These are phyloP conservation scores for Penicillium oxalicum DNA, from an alignment of 2,329 filamentous ascomycete genomes.

Conservation along the genomic window DNA sequence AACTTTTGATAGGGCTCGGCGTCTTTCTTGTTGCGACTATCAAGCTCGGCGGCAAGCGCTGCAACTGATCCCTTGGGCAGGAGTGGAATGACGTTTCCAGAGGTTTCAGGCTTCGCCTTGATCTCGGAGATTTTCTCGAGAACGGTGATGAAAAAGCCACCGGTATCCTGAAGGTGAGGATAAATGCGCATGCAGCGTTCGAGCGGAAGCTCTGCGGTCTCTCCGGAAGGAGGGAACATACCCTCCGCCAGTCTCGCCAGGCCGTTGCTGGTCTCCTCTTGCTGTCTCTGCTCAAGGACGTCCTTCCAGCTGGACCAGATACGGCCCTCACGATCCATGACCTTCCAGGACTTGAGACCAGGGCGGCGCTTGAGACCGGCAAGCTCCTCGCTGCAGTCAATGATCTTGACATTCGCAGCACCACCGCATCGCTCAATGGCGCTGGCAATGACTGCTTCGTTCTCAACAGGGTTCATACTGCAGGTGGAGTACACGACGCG, in stretches of 20 bases:
- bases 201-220: slow-evolving; percentile 60
- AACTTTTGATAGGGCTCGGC: slow-evolving; percentile 33
- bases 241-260: slow-evolving; percentile 66
- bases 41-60: slow-evolving; percentile 32
- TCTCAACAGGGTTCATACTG: slow-evolving; percentile 97
- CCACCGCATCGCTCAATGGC: slow-evolving; percentile 90
- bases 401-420: slow-evolving; percentile 67
- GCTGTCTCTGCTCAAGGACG: slow-evolving; percentile 62
- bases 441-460: slow-evolving; percentile 82
- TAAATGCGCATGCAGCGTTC: slow-evolving; percentile 92
- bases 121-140: slow-evolving; percentile 88
- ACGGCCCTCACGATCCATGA: slow-evolving; percentile 79
- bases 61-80: slow-evolving; percentile 34
- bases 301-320: slow-evolving; percentile 79
- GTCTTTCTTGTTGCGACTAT: slow-evolving; percentile 27
- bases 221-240: slow-evolving; percentile 72
- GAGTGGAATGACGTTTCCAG: slow-evolving; percentile 26
- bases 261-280: slow-evolving; percentile 51
- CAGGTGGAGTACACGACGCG: slow-evolving; percentile 97
- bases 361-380: slow-evolving; percentile 68
- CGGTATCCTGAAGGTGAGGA: slow-evolving; percentile 91
- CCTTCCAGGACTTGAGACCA: slow-evolving; percentile 76
- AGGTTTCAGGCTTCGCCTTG: slow-evolving; percentile 64
- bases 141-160: slow-evolving; percentile 95
- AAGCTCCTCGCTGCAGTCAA: slow-evolving; percentile 76